Base-by-base conservation (phyloP, 73 alveolate genomes). In the Paramecium tetraurelia region DNA sequence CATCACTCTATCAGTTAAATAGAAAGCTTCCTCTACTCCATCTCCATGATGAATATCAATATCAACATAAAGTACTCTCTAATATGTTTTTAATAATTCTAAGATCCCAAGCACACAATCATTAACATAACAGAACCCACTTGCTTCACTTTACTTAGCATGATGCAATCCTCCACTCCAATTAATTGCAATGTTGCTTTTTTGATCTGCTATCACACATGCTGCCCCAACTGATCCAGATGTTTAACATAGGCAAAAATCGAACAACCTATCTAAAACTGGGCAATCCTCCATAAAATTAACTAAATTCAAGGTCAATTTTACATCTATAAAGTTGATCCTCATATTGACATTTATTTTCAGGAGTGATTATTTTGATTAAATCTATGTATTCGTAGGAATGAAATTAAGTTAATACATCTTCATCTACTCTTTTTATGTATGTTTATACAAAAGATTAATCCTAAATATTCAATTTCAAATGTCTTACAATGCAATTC, bases 11-110 rank as follows among this genome's bases (percentile, higher is more conserved):
- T 98, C 98, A 43, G 99, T 97, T 7, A 98, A 96, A 93, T 96
- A 98, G 93, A 98, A 98, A n/a, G 99, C 99, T 96, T 98, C 99
- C 93, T 98, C 99, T 3, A 98, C 99, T 22, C 99, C 99, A 97
- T 98, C 99, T 24, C 99, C 99, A 95, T 98, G 99, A 89, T 98
- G 99, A 29, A 98, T 99, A 92, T 98, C 99, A n/a, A 98, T 98
- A 93, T 98, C 99, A 29, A 98, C 95, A 93, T 98, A 98, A 57
- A 98, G 95, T 38, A 98, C 99, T 44, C 99, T 80, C 48, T 96
- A 94, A 95, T 96, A 97, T 48, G 96, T 94, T 95, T 92, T 92
- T 20, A 92, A 59, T 72, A 98, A 95, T 94, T 98, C 99, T 70
- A 98, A 85, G 21, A 96, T 96, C 7, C 97, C 99, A 27, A 98